These are phyloP conservation scores for Aureobasidium mangrovei DNA, from an alignment of 2,329 filamentous ascomycete genomes.

Conservation along the genomic window DNA sequence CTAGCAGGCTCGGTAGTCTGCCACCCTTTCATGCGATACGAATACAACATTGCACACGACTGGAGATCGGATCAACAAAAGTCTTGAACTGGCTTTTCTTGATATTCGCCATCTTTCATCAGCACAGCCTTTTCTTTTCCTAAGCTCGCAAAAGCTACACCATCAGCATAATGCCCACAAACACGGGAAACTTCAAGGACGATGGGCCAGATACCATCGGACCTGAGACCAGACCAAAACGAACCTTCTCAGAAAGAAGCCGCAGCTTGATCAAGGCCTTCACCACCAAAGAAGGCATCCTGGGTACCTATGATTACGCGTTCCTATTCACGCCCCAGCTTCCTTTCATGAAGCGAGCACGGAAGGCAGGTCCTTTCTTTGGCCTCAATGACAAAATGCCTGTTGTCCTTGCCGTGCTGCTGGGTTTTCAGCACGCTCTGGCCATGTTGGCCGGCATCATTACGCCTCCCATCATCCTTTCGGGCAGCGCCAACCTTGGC, in stretches of 20 bases:
- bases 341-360: constrained; percentile 64
- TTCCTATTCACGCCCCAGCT: constrained; percentile 77
- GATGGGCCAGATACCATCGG: constrained; percentile 39
- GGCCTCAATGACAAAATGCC: constrained; percentile 75
- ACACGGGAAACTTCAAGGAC: constrained; percentile 26
- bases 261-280: constrained; percentile 36
- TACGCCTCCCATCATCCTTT: constrained; percentile 66
- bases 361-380: constrained; percentile 64
- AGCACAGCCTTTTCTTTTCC: not conserved
- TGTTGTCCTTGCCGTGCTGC: constrained; percentile 60
- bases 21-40: constrained; percentile 17
- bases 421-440: constrained; percentile 71
- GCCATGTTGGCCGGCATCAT: constrained; percentile 64
- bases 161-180: not conserved
- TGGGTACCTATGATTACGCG: constrained; percentile 83
- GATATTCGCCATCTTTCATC: not conserved
- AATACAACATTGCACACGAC: constrained; percentile 20
- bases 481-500: constrained; percentile 56
- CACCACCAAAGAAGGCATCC: constrained; percentile 57
- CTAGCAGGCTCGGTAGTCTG: not conserved
- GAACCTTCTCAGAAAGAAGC: constrained; percentile 33
- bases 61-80: constrained; percentile 18
- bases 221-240: constrained; percentile 33
- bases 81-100: not conserved
- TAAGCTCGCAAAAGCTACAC: not conserved